Evolutionary conservation across 768 basidiomycete species (phyloP), one percentile per base, ranked within the genome.

Genomic region (Cytidiella melzeri): DNA sequence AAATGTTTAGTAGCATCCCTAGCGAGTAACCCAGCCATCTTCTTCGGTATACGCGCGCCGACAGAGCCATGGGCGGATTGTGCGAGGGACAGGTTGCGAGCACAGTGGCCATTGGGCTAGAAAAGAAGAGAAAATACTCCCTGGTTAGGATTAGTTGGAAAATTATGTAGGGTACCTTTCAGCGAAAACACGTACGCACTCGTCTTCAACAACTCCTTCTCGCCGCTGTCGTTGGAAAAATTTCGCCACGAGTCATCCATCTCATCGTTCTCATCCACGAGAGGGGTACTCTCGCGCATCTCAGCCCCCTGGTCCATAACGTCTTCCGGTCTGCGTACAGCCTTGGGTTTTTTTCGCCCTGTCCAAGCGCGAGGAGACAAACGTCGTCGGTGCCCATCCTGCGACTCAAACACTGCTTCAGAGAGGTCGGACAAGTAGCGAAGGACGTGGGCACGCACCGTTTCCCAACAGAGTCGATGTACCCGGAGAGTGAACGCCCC

Each of bases 281-380:
- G 64, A n/a, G 76, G 80, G 56, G 83, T 74, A 55, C 78, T 80
- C 36, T 92, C 90, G 27, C 76, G 79, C 52, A 87, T 65, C 53
- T 91, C 91, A 40, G 87, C 82, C 67, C 98, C 96, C 38, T 97
- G 95, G 68, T 99, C 96, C 96, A 99, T 98, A 63, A 91, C 97
- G 63, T 96, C 92, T 66, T 95, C 91, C 0, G 92, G 85, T 26
- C 76, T 75, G n/a, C n/a, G n/a, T n/a, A n/a, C n/a, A 18, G 74
- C 67, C 2, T 67, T 68, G 57, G 78, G 73, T 56, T 77, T n/a
- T 66, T 63, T 84, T 84, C 41, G 80, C 80, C 42, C 93, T 80
- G 39, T 89, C 86, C 24, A 63, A 67, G 26, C 93, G 79, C 5
- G 94, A 96, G 0, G 95, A 97, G 12, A 89, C 83, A 66, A 98